Evolutionary conservation across 345 rosid species (phyloP).

Genomic region (Gossypium australe): DNA sequence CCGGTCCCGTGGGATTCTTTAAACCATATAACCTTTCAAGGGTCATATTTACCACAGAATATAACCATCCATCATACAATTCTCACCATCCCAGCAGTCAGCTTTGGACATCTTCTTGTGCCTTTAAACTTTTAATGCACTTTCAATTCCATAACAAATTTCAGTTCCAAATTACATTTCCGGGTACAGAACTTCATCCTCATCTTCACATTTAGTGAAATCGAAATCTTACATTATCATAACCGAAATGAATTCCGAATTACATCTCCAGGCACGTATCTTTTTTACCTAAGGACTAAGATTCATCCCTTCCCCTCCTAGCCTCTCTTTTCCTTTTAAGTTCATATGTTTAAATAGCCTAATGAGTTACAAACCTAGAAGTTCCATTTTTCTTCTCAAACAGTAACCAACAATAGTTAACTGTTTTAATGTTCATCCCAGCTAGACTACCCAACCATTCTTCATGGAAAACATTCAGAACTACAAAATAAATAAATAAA

Average conservation of each 20-base stretch:
- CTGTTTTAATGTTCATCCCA: neutral
- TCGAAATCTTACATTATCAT: neutral
- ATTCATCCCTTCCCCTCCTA: neutral
- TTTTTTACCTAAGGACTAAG: neutral
- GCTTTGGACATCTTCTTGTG: neutral
- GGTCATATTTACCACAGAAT: neutral
- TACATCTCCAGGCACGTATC: neutral
- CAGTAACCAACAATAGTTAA: neutral
- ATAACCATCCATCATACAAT: neutral
- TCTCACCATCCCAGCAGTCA: neutral
- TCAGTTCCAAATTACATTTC: neutral
- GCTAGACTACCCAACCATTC: neutral
- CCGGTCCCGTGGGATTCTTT: neutral
- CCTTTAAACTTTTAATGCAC: neutral
- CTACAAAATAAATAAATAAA: neutral
- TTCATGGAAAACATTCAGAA: neutral
- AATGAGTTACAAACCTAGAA: neutral
- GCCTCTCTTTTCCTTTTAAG: neutral
- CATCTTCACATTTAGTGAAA: neutral
- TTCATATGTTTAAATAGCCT: neutral
- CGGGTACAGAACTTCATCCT: neutral
- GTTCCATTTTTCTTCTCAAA: neutral
- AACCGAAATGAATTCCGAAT: neutral
- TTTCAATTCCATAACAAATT: neutral
- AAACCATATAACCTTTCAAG: neutral